A percentile compares a stretch with the other conserved stretches of the same genome.
These are phyloP conservation scores for Rhizopus stolonifer DNA, from an alignment of 371 early-diverging fungal genomes.

Conservation along the genomic window DNA sequence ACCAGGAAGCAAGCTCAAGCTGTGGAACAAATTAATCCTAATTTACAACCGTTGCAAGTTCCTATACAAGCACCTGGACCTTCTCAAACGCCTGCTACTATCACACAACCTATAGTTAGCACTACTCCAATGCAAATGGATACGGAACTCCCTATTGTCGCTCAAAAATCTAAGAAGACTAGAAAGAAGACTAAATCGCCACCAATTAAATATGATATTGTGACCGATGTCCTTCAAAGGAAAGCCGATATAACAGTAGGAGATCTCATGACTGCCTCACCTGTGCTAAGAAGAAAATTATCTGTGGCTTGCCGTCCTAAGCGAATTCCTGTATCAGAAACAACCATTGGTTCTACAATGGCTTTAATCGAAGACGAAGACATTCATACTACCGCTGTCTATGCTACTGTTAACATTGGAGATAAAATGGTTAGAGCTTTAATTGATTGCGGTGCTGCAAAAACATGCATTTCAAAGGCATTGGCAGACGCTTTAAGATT, in stretches of 20 bases:
- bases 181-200: too few species aligned
- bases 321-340: background rate
- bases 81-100: too few species aligned
- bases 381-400: slow-evolving; percentile 5
- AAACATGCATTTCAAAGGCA: background rate
- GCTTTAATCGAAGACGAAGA: slow-evolving; percentile 3
- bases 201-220: background rate
- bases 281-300: background rate
- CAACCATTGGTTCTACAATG: background rate
- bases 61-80: too few species aligned
- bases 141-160: too few species aligned
- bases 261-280: background rate
- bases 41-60: too few species aligned
- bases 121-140: too few species aligned
- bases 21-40: too few species aligned
- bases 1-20: too few species aligned
- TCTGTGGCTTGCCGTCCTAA: background rate
- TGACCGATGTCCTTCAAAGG: background rate
- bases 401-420: background rate
- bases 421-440: background rate
- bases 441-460: slow-evolving; percentile 4
- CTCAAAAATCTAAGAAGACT: too few species aligned
- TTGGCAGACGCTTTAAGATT: background rate
- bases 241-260: slow-evolving; percentile 4
- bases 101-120: too few species aligned